Evolutionary conservation across 306 rosid species (phyloP).

Genomic region (Macrotyloma uniflorum): DNA sequence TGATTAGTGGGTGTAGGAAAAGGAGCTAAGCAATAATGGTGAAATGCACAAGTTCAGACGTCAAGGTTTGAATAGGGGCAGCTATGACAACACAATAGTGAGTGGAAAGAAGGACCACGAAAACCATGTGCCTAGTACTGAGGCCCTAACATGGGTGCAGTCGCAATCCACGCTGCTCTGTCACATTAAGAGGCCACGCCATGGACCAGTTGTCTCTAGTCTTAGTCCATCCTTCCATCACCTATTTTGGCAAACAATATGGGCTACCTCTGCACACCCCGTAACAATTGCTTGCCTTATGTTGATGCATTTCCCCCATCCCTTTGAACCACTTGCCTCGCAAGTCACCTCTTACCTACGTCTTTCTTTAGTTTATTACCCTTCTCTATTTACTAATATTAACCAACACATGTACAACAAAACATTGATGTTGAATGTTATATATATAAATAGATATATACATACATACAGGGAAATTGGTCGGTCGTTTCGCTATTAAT

Average conservation of each 20-base stretch:
- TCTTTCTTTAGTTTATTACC: background rate
- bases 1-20: background rate
- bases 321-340: background rate
- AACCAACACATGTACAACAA: slow-evolving; percentile 18
- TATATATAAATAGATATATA: background rate
- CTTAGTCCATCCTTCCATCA: background rate
- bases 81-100: slow-evolving; percentile 2
- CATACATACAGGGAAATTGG: slow-evolving; percentile 11
- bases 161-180: slow-evolving; percentile 38
- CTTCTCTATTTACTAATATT: background rate
- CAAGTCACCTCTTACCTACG: background rate
- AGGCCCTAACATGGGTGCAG: slow-evolving; percentile 34
- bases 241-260: slow-evolving; percentile 38
- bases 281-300: slow-evolving; percentile 10
- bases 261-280: slow-evolving; percentile 10
- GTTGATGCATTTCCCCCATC: slow-evolving; percentile 21
- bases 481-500: slow-evolving; percentile 28
- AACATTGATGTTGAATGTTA: background rate
- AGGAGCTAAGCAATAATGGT: slow-evolving; percentile 24
- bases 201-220: slow-evolving; percentile 19
- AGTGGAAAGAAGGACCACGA: slow-evolving; percentile 34
- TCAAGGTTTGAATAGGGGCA: slow-evolving; percentile 30
- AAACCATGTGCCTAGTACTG: slow-evolving; percentile 35
- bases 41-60: slow-evolving; percentile 9
- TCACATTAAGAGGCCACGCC: slow-evolving; percentile 37